Evolutionary conservation across 768 basidiomycete genomes (phyloP).

Genomic region (Kwoniella dejecticola): DNA sequence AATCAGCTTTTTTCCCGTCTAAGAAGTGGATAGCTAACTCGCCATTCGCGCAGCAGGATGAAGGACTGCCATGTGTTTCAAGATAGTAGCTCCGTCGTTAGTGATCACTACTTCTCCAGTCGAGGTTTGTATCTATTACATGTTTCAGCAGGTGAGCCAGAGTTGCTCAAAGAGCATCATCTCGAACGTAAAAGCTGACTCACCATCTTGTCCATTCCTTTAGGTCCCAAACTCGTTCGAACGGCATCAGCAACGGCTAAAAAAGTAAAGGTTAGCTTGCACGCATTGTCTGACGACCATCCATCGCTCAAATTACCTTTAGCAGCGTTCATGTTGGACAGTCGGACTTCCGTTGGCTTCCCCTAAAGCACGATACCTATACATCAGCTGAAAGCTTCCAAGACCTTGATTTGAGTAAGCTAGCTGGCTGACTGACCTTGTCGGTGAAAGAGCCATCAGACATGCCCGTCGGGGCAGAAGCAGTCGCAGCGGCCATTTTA

Average conservation of each 20-base stretch:
- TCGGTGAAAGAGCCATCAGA: conserved; percentile 35
- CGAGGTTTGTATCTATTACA: conserved; percentile 81
- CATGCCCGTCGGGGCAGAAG: conserved; percentile 24
- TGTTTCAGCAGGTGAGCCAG: neutral
- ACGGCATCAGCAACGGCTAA: conserved; percentile 96
- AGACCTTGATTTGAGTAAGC: neutral
- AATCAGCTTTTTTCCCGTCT: neutral
- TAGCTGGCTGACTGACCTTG: conserved; percentile 30
- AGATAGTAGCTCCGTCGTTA: conserved; percentile 97
- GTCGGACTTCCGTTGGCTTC: conserved; percentile 95
- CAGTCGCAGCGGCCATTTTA: conserved; percentile 12
- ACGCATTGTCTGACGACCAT: too few species aligned
- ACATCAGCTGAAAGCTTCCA: conserved; percentile 6
- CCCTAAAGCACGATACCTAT: conserved; percentile 61
- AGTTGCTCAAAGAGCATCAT: neutral
- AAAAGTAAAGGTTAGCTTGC: neutral
- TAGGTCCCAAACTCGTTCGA: conserved; percentile 90
- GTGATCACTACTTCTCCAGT: conserved; percentile 97
- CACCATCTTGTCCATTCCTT: conserved; percentile 99
- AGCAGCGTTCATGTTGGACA: conserved; percentile 96
- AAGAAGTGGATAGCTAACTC: conserved; percentile 35
- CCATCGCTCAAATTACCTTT: conserved; percentile 59
- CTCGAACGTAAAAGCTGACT: conserved; percentile 20
- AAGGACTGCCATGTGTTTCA: conserved; percentile 85
- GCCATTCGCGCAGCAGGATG: conserved; percentile 99